These are phyloP conservation scores for Plasmodium gallinaceum DNA, from an alignment of 169 alveolate species.

Conservation along the genomic window DNA sequence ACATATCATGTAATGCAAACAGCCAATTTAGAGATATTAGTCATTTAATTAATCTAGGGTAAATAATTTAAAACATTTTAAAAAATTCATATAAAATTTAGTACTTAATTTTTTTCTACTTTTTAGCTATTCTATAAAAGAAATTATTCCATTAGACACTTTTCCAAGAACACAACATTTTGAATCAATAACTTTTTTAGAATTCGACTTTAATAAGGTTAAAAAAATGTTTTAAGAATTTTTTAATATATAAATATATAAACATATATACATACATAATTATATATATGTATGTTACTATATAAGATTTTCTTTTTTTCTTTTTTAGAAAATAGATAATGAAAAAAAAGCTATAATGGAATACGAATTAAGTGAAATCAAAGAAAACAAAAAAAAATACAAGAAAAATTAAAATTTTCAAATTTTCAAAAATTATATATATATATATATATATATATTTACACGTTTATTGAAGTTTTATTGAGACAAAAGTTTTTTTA, in stretches of 20 bases:
- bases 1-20: conserved; percentile 64
- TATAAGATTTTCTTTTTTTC: conserved; percentile 2
- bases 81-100: conserved; percentile 7
- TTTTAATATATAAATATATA: not conserved
- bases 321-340: conserved; percentile 23
- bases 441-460: conserved; percentile 20
- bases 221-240: conserved; percentile 9
- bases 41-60: conserved; percentile 73
- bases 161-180: conserved; percentile 76
- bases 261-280: conserved; percentile 6
- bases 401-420: conserved; percentile 14
- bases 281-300: conserved; percentile 10
- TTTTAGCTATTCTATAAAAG: conserved; percentile 53
- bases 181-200: conserved; percentile 52
- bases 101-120: not conserved
- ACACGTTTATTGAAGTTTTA: too few relatives aligned
- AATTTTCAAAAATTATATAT: not conserved
- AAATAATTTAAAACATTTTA: not conserved
- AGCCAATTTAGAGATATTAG: conserved; percentile 63
- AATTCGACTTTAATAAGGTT: conserved; percentile 60
- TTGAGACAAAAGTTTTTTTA: too few relatives aligned
- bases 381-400: conserved; percentile 16
- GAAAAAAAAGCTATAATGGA: conserved; percentile 55
- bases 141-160: conserved; percentile 73
- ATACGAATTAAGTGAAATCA: conserved; percentile 49